Conservation (phyloP, 78 protist species). For the Paratrimastix pyriformis region DNA sequence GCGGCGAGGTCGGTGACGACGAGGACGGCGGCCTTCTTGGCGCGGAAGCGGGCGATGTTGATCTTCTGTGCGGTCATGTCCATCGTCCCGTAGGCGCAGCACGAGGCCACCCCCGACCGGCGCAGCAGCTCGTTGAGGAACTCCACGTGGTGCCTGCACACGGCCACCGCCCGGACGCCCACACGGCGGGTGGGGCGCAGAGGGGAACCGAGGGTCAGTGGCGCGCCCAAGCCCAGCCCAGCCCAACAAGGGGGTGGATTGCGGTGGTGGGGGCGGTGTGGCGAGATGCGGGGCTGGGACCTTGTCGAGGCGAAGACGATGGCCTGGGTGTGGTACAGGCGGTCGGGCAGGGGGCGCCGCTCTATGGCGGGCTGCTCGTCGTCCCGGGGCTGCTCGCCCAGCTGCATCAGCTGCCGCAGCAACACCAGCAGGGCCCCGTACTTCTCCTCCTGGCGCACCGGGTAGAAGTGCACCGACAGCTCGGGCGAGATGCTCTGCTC, state of each 20-base stretch:
- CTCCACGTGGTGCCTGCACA: constrained; percentile 14
- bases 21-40: constrained; percentile 33
- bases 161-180: too few relatives aligned
- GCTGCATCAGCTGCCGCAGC: constrained; percentile 24
- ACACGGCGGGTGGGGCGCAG: too few relatives aligned
- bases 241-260: too few relatives aligned
- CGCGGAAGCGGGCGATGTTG: constrained; percentile 64
- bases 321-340: too few relatives aligned
- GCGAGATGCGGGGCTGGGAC: not conserved
- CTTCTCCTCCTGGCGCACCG: constrained; percentile 58
- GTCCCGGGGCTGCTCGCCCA: constrained; percentile 31
- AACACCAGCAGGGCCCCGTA: constrained; percentile 56
- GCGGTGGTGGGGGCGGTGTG: not conserved
- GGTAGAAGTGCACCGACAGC: constrained; percentile 6
- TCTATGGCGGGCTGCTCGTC: too few relatives aligned
- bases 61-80: constrained; percentile 77
- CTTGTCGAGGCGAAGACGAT: constrained; percentile 83
- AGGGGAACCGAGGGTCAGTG: too few relatives aligned
- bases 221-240: too few relatives aligned
- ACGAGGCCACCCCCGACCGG: not conserved
- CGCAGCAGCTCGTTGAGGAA: not conserved
- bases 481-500: not conserved
- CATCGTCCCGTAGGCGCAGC: constrained; percentile 75
- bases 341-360: too few relatives aligned
- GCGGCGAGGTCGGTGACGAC: constrained; percentile 98